A percentile compares a stretch with the other conserved stretches of the same genome.
Conservation (phyloP, 1,284 basidiomycete species). For the Apiotrichum veenhuisii region DNA sequence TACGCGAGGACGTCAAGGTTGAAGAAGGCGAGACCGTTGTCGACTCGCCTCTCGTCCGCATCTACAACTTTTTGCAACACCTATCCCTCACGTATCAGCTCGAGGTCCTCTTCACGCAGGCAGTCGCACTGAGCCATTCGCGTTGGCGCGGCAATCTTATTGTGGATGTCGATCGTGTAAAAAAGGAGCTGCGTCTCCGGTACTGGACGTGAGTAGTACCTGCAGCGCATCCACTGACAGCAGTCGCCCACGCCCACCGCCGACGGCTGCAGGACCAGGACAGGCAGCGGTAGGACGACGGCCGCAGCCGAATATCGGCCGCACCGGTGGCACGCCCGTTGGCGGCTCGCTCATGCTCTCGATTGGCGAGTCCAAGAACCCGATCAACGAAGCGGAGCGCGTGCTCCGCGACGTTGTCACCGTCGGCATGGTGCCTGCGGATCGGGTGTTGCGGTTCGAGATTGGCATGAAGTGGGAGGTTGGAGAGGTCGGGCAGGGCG, state of each 20-base stretch:
- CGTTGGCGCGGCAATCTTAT: slow-evolving; percentile 36
- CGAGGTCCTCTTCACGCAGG: slow-evolving; percentile 38
- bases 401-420: slow-evolving; percentile 21
- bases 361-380: slow-evolving; percentile 21
- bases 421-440: slow-evolving; percentile 19
- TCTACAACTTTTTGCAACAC: slow-evolving; percentile 45
- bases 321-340: slow-evolving; percentile 18
- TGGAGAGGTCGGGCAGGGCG: slow-evolving; percentile 37
- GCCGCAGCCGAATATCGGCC: slow-evolving; percentile 9
- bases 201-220: slow-evolving; percentile 33
- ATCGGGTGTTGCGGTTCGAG: slow-evolving; percentile 28
- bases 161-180: slow-evolving; percentile 35
- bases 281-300: slow-evolving; percentile 23
- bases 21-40: slow-evolving; percentile 10
- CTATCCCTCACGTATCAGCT: slow-evolving; percentile 43
- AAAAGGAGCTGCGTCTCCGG: slow-evolving; percentile 30
- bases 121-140: slow-evolving; percentile 31
- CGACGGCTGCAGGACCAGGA: slow-evolving; percentile 12
- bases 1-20: slow-evolving; percentile 9
- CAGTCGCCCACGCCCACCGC: slow-evolving; percentile 19
- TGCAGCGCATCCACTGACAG: neutral
- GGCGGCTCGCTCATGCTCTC: slow-evolving; percentile 34
- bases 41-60: slow-evolving; percentile 39
- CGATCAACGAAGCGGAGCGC: slow-evolving; percentile 15
- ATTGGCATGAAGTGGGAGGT: slow-evolving; percentile 39